Conservation (phyloP, 2,329 filamentous ascomycete genomes). For the Verticillium nonalfalfae region DNA sequence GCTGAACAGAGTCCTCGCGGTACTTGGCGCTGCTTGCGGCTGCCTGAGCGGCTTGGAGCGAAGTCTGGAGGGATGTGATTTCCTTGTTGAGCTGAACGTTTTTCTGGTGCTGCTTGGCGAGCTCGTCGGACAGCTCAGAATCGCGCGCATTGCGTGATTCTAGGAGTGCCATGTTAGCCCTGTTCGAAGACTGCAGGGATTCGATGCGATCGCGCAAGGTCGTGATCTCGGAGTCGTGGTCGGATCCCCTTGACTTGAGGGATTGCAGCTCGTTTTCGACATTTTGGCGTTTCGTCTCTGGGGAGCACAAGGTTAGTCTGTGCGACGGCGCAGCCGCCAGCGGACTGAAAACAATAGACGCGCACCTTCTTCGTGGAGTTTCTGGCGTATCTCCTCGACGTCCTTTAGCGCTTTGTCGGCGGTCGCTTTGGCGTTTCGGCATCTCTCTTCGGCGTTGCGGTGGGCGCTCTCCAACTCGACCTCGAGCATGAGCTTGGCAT, state of each 20-base stretch:
- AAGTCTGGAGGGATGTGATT: constrained; percentile 73
- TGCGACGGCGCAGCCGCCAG: not conserved
- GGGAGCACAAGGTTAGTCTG: not conserved
- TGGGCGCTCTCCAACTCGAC: constrained; percentile 92
- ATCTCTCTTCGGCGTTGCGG: constrained; percentile 74
- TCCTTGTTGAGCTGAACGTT: constrained; percentile 79
- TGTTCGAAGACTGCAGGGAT: constrained; percentile 84
- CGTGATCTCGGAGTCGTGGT: constrained; percentile 68
- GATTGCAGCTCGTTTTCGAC: constrained; percentile 77
- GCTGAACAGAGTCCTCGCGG: constrained; percentile 81
- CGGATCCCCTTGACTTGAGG: constrained; percentile 68
- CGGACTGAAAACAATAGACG: not conserved
- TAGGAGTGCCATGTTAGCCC: constrained; percentile 81
- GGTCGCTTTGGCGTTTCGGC: constrained; percentile 72
- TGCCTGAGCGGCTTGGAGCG: constrained; percentile 74
- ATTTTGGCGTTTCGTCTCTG: constrained; percentile 69
- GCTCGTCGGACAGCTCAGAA: constrained; percentile 77
- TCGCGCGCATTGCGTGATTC: constrained; percentile 86
- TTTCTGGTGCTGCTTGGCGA: constrained; percentile 84
- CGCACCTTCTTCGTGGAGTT: constrained; percentile 76
- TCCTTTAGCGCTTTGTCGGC: constrained; percentile 81
- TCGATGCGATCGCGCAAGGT: constrained; percentile 76
- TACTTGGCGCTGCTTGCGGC: constrained; percentile 78
- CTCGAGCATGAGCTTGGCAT: constrained; percentile 82
- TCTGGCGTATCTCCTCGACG: constrained; percentile 72